Evolutionary conservation across 1,139 yeast species (phyloP).

Genomic region (Kodamaea anthophila): DNA sequence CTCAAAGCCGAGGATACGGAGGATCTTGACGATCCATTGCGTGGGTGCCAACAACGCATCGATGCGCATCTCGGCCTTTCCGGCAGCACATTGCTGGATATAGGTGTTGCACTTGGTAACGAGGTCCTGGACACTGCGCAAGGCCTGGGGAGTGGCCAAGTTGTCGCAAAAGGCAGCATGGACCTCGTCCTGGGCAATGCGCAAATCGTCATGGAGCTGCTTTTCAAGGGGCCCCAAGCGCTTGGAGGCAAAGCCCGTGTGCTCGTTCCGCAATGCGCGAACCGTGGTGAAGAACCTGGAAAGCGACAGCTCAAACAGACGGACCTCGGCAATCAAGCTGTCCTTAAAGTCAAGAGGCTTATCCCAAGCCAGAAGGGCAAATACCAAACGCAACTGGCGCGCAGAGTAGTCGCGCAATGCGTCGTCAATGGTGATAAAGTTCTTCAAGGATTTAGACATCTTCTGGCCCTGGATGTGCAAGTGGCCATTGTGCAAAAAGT

Average conservation of each 20-base stretch:
- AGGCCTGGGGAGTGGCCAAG: slow-evolving; percentile 69
- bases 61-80: slow-evolving; percentile 45
- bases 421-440: slow-evolving; percentile 90
- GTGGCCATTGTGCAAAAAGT: slow-evolving; percentile 95
- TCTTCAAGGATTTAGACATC: slow-evolving; percentile 92
- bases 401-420: slow-evolving; percentile 67
- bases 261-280: slow-evolving; percentile 66
- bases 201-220: slow-evolving; percentile 46
- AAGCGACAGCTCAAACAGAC: slow-evolving; percentile 63
- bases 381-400: slow-evolving; percentile 83
- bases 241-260: slow-evolving; percentile 46
- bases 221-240: slow-evolving; percentile 50
- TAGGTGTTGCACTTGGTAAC: slow-evolving; percentile 70
- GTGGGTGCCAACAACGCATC: slow-evolving; percentile 65
- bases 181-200: slow-evolving; percentile 52
- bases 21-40: slow-evolving; percentile 63
- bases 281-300: slow-evolving; percentile 80
- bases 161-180: slow-evolving; percentile 85
- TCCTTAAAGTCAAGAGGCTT: slow-evolving; percentile 89
- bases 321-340: slow-evolving; percentile 68
- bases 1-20: slow-evolving; percentile 70
- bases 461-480: slow-evolving; percentile 97
- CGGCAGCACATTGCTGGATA: slow-evolving; percentile 44
- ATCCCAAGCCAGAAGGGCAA: slow-evolving; percentile 91
- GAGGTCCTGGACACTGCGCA: slow-evolving; percentile 60